phyloP scores from a whole-genome alignment of 768 basidiomycete species.

The Rhodotorula sphaerocarpa region DNA sequence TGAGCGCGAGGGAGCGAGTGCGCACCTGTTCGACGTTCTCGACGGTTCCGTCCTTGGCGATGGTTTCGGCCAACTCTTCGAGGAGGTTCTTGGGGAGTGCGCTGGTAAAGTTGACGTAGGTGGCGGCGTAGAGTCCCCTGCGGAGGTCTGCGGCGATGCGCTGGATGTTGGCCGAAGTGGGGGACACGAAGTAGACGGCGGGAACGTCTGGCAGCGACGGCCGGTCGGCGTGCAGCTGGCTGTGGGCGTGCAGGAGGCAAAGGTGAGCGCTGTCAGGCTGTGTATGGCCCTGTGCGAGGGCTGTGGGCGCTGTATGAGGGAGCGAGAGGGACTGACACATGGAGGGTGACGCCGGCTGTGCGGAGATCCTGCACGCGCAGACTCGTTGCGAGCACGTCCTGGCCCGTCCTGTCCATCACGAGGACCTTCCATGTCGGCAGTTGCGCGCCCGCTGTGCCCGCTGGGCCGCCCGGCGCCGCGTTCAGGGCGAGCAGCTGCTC shows the following conservation, averaged over 20 bases:
- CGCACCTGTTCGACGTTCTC: constrained; percentile 70
- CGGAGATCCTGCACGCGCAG: constrained; percentile 91
- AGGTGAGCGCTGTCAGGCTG: background rate
- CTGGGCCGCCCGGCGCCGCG: constrained; percentile 35
- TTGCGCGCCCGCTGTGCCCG: background rate
- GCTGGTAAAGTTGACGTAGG: constrained; percentile 90
- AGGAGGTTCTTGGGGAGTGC: constrained; percentile 77
- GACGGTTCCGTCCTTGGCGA: constrained; percentile 72
- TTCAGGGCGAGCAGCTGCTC: constrained; percentile 81
- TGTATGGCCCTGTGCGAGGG: background rate
- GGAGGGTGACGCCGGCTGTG: constrained; percentile 92
- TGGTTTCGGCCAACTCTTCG: constrained; percentile 83
- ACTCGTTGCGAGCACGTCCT: constrained; percentile 91
- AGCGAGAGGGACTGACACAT: constrained; percentile 63
- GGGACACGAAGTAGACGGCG: constrained; percentile 91
- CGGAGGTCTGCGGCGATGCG: constrained; percentile 77
- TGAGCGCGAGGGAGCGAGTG: background rate
- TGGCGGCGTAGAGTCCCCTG: constrained; percentile 81
- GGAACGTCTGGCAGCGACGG: constrained; percentile 91
- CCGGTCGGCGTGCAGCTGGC: constrained; percentile 80
- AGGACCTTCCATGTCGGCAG: constrained; percentile 91
- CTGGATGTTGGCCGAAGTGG: constrained; percentile 72
- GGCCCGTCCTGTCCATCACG: constrained; percentile 86
- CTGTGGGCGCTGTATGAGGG: background rate
- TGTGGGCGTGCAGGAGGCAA: too few relatives aligned